phyloP scores from a whole-genome alignment of 176 grass and related monocot genomes.

The Luzula sylvatica region DNA sequence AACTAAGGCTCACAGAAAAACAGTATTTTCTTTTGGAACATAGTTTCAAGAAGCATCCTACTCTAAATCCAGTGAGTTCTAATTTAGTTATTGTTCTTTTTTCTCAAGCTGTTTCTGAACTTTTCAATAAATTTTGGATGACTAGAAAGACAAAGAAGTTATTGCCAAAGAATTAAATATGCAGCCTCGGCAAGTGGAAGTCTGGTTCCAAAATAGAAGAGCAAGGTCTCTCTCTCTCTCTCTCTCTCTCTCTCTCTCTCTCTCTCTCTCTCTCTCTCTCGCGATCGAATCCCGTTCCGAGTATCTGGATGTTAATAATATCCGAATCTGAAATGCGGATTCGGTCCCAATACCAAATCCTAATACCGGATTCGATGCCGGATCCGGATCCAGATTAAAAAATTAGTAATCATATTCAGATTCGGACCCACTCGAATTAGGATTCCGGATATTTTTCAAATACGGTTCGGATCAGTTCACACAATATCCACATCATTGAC shows the following conservation, averaged over 20 bases:
- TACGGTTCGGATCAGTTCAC: too few species aligned
- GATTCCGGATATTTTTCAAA: too few species aligned
- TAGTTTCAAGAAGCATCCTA: conserved; percentile 61
- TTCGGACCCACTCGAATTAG: too few species aligned
- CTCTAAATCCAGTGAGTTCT: conserved; percentile 56
- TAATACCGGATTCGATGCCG: too few species aligned
- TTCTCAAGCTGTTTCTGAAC: not conserved
- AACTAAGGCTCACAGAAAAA: conserved; percentile 17
- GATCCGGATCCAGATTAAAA: too few species aligned
- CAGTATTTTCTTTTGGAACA: conserved; percentile 4
- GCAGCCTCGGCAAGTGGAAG: conserved; percentile 85
- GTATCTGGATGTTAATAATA: too few species aligned
- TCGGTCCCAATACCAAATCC: too few species aligned
- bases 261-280: not conserved
- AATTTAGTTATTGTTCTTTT: not conserved
- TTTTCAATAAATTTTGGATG: not conserved
- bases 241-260: conserved; percentile 11
- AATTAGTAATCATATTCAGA: too few species aligned
- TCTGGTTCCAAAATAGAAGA: conserved; percentile 97
- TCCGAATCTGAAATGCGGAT: too few species aligned
- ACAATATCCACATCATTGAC: too few species aligned
- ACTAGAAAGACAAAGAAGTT: conserved; percentile 68
- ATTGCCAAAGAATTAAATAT: conserved; percentile 68
- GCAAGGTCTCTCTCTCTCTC: conserved; percentile 53
- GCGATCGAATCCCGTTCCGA: not conserved